These are phyloP conservation scores for Candolleomyces aberdarensis DNA, from an alignment of 768 basidiomycete genomes.

Conservation along the genomic window DNA sequence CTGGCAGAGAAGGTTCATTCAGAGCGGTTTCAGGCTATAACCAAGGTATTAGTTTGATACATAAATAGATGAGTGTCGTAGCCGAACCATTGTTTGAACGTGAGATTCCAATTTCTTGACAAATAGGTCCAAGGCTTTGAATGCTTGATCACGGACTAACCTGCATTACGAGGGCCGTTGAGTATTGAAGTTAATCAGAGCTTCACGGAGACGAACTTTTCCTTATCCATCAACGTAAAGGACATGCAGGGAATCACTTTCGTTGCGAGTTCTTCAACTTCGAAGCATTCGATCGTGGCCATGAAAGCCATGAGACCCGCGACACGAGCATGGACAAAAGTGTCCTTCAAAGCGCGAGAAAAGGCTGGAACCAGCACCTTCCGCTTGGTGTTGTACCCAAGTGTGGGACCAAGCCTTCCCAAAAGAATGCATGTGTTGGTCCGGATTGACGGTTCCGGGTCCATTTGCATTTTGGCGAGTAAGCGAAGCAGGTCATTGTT, in stretches of 20 bases:
- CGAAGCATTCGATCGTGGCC: constrained; percentile 90
- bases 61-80: background rate
- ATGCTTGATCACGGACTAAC: constrained; percentile 92
- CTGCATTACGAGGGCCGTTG: constrained; percentile 35
- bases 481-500: constrained; percentile 96
- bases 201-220: constrained; percentile 61
- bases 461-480: constrained; percentile 89
- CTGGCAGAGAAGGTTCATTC: constrained; percentile 22
- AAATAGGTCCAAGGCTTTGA: constrained; percentile 88
- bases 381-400: constrained; percentile 86
- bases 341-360: constrained; percentile 81
- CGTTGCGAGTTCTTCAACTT: constrained; percentile 80
- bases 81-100: constrained; percentile 75
- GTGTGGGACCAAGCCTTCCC: constrained; percentile 80
- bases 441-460: constrained; percentile 90
- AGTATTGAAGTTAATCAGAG: background rate
- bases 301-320: constrained; percentile 95
- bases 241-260: constrained; percentile 88
- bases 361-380: constrained; percentile 99
- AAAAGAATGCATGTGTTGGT: constrained; percentile 98
- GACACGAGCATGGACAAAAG: constrained; percentile 89
- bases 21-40: constrained; percentile 38
- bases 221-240: constrained; percentile 80
- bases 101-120: constrained; percentile 79
- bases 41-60: background rate